Evolutionary conservation across 176 grass and related monocot genomes (phyloP).

Genomic region (Oryza officinalis): DNA sequence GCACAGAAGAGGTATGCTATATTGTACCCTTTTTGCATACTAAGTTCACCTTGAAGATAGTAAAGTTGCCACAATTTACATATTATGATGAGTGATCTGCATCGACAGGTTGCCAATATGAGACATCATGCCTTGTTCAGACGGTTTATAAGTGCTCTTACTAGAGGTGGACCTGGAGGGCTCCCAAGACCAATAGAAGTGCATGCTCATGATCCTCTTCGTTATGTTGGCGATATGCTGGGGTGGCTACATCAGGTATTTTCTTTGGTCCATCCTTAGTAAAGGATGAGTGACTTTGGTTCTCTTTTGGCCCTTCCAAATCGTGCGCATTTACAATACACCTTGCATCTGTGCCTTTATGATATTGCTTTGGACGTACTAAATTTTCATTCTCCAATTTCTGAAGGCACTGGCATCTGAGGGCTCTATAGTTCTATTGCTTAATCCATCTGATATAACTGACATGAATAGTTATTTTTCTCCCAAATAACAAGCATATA

Average conservation of each 20-base stretch:
- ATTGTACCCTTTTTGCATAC: background rate
- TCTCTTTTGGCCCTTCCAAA: background rate
- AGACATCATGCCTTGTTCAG: conserved; percentile 98
- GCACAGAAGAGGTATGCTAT: conserved; percentile 82
- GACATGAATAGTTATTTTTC: background rate
- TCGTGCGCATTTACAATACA: background rate
- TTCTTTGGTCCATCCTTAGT: conserved; percentile 31
- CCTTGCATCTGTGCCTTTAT: background rate
- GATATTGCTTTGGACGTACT: background rate
- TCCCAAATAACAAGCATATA: background rate
- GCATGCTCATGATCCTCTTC: conserved; percentile 99
- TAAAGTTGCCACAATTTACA: conserved; percentile 25
- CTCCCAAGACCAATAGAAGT: conserved; percentile 98
- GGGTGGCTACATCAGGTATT: conserved; percentile 97
- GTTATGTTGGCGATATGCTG: conserved; percentile 96
- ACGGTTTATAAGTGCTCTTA: conserved; percentile 97
- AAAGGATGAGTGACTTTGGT: background rate
- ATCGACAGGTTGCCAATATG: conserved; percentile 93
- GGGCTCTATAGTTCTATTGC: background rate
- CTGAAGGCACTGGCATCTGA: background rate
- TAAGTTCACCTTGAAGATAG: background rate
- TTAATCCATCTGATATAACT: background rate
- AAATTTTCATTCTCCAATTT: background rate
- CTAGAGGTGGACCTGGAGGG: conserved; percentile 91
- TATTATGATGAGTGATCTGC: conserved; percentile 24